These are phyloP conservation scores for Eutrema yunnanense DNA, from an alignment of 345 rosid genomes.

Conservation along the genomic window DNA sequence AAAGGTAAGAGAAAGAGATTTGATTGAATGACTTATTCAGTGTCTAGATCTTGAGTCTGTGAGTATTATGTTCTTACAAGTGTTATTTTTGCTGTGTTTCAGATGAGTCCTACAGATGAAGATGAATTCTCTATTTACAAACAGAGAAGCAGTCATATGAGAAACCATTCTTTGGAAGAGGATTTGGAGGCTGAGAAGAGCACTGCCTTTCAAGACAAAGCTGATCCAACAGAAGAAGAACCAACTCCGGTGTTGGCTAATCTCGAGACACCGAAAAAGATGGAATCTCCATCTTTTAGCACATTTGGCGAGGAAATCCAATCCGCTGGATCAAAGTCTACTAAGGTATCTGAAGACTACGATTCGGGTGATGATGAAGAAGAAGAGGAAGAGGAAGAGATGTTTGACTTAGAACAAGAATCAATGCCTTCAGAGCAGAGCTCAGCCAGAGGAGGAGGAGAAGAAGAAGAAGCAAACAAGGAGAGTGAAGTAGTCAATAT, in stretches of 20 bases:
- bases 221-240: slow-evolving; percentile 28
- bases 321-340: slow-evolving; percentile 13
- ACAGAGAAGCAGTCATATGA: slow-evolving; percentile 48
- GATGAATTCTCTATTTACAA: slow-evolving; percentile 34
- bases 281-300: slow-evolving; percentile 17
- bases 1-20: slow-evolving; percentile 41
- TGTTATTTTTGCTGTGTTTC: slow-evolving; percentile 25
- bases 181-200: slow-evolving; percentile 38
- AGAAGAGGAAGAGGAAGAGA: slow-evolving; percentile 27
- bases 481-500: slow-evolving; percentile 34
- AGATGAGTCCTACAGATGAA: slow-evolving; percentile 69
- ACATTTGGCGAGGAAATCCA: slow-evolving; percentile 17
- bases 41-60: neutral
- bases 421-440: slow-evolving; percentile 20
- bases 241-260: slow-evolving; percentile 25
- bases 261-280: slow-evolving; percentile 43
- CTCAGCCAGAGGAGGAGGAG: slow-evolving; percentile 10
- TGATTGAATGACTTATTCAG: neutral
- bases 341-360: slow-evolving; percentile 28
- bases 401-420: slow-evolving; percentile 25
- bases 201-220: slow-evolving; percentile 19
- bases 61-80: slow-evolving; percentile 12
- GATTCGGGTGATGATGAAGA: slow-evolving; percentile 38
- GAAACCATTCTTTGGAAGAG: slow-evolving; percentile 63
- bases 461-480: slow-evolving; percentile 19